Evolutionary conservation across 1,284 basidiomycete species (phyloP).

Genomic region (Ustilago cynodontis): DNA sequence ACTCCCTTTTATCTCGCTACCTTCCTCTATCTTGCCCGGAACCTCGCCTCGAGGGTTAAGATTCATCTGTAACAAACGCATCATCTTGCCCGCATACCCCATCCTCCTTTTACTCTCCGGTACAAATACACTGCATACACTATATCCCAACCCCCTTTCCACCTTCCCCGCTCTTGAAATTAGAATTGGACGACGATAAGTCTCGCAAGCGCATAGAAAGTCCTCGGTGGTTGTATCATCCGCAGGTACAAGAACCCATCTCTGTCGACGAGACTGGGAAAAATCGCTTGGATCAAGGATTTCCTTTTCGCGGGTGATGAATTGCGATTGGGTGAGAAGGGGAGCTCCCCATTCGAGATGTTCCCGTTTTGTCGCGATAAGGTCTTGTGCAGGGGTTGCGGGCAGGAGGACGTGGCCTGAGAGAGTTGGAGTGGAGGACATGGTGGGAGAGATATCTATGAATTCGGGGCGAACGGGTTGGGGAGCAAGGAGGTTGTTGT

Average conservation of each 20-base stretch:
- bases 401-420: conserved; percentile 26
- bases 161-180: conserved; percentile 17
- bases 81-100: conserved; percentile 75
- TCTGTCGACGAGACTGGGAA: conserved; percentile 15
- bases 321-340: conserved; percentile 27
- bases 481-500: too few species aligned
- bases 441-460: too few species aligned
- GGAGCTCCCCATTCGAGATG: conserved; percentile 45
- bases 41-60: conserved; percentile 54
- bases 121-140: conserved; percentile 72
- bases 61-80: conserved; percentile 74
- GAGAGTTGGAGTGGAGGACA: neutral
- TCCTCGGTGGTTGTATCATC: conserved; percentile 32
- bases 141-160: conserved; percentile 28
- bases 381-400: conserved; percentile 34
- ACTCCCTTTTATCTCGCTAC: conserved; percentile 2
- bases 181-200: conserved; percentile 40
- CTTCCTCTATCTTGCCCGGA: conserved; percentile 6
- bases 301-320: conserved; percentile 30
- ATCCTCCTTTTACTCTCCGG: conserved; percentile 72
- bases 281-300: conserved; percentile 31
- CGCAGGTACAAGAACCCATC: conserved; percentile 43
- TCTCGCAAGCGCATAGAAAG: conserved; percentile 39
- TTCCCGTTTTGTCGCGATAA: conserved; percentile 39
- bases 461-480: too few species aligned